Base-by-base conservation (phyloP, 257 asterid genomes). In the Ophiorrhiza pumila region DNA sequence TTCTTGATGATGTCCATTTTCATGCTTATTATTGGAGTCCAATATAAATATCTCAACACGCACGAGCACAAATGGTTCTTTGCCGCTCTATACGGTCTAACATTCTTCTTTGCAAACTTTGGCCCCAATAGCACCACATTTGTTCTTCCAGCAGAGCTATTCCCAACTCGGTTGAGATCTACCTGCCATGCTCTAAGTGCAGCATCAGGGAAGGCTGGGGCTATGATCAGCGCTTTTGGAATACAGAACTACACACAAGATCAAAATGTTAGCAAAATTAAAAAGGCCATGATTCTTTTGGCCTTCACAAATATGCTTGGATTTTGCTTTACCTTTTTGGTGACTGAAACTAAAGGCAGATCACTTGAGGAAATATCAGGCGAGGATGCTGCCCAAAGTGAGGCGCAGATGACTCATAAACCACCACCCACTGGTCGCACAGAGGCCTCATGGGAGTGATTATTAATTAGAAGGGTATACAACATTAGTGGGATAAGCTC, bases 121-220 rank as follows among this genome's bases (percentile, higher is more conserved):
- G 82, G 82, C 35, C 82, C 79, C 0, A 78, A 78, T 18, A 68
- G 76, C 56, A 78, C 82, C 18, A 73, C 82, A n/a, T 78, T 73
- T 53, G 78, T 78, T 17, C 82, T 78, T 27, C 82, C 82, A 1
- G 82, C 82, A 5, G 82, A 78, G 82, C 79, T 78, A 1, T 78
- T 78, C 65, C 82, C 79, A 0, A 78, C 82, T 27, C 68, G 82
- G 68, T 46, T 78, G 35, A 68, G 82, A 70, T 78, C 82, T 14
- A 78, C 82, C 45, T 78, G 79, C 23, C 79, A 78, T 37, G 82
- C 82, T 4, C 49, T 73, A 25, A 78, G 82, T 34, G 82, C 82
- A 20, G 82, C 82, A 32, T 73, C 76, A 14, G 79, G 82, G 3
- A 78, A 78, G 47, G 82, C 76, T 1, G 82, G 82, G 11, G 82